Base-by-base conservation (phyloP, 805 yeast genomes). In the Pichia exigua region DNA sequence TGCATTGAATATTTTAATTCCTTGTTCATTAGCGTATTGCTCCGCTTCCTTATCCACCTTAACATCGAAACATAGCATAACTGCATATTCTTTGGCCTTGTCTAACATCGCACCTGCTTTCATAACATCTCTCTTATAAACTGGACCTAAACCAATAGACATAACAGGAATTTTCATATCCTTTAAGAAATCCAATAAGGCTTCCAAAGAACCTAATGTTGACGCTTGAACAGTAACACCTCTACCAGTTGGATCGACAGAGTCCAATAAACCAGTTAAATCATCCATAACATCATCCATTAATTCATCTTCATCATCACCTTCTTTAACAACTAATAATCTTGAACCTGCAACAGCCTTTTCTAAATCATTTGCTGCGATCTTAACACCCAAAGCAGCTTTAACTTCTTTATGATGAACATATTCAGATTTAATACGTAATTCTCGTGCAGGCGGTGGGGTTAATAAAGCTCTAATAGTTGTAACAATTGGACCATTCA, bases 281-380 rank as follows among this genome's bases (percentile, higher is more conserved):
- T 94, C 99, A 64, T 92, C 97, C 99, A 94, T 95, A 52, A 94
- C 97, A 53, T 92, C 97, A 67, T 94, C 98, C 95, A 87, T 85
- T 62, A 94, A 65, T 53, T 92, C 98, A 55, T 94, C 99, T 73
- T 94, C 99, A 61, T 94, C 98, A 60, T 94, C 99, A 54, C 88
- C 97, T 58, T 91, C 95, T 44, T 96, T 96, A 58, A 91, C 97
- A 61, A 92, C 92, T 57, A 94, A 73, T 69, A 94, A 76, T 67
- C 99, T 81, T 24, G 99, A 94, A 73, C 99, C 99, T 45, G 99
- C 97, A 66, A 94, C 97, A 13, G 99, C 99, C 73, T 94, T 92
- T 65, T 94, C 99, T 61, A 94, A 80, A 67, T 94, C 99, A 66
- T 88, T 88, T 42, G 99, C 99, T 51, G 98, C 95, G 67, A 94